Conservation (phyloP, 2,329 filamentous ascomycete species). For the Nemania diffusa region DNA sequence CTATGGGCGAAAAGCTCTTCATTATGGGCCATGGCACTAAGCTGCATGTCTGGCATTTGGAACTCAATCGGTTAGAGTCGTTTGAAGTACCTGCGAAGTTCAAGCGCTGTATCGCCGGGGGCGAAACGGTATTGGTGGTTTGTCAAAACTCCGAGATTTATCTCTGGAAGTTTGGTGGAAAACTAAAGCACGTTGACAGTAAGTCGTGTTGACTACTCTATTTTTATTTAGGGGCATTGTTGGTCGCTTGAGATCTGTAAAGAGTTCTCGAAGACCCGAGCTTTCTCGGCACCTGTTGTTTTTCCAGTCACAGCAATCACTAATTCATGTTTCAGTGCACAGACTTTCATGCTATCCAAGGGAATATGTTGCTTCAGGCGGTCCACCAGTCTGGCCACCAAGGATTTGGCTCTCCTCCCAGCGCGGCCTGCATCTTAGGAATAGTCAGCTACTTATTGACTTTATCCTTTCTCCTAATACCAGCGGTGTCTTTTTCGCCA, state of each 20-base stretch:
- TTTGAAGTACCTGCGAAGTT: slow-evolving; percentile 42
- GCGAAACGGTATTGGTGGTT: slow-evolving; percentile 44
- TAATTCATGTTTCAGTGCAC: slow-evolving; percentile 27
- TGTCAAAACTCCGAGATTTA: slow-evolving; percentile 43
- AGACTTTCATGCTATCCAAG: slow-evolving; percentile 38
- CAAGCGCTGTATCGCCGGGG: slow-evolving; percentile 44
- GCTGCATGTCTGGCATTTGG: slow-evolving; percentile 49
- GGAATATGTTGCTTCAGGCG: slow-evolving; percentile 36
- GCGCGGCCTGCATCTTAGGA: slow-evolving; percentile 36
- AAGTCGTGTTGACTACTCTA: slow-evolving; percentile 10
- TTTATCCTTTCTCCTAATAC: slow-evolving; percentile 46
- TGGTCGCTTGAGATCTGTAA: not conserved
- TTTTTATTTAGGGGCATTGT: not conserved
- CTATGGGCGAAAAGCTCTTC: slow-evolving; percentile 46
- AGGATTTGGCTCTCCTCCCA: slow-evolving; percentile 39
- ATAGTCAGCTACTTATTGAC: slow-evolving; percentile 42
- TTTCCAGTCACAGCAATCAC: not conserved
- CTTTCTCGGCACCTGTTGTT: not conserved
- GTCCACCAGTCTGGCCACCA: slow-evolving; percentile 37
- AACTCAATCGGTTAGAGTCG: slow-evolving; percentile 40
- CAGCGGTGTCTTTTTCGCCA: slow-evolving; percentile 43
- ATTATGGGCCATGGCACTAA: slow-evolving; percentile 44
- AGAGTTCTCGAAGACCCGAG: not conserved
- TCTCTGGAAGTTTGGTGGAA: slow-evolving; percentile 43
- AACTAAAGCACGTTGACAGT: slow-evolving; percentile 39